Base-by-base conservation (phyloP, 208 protist species). In the Strigomonas culicis region DNA sequence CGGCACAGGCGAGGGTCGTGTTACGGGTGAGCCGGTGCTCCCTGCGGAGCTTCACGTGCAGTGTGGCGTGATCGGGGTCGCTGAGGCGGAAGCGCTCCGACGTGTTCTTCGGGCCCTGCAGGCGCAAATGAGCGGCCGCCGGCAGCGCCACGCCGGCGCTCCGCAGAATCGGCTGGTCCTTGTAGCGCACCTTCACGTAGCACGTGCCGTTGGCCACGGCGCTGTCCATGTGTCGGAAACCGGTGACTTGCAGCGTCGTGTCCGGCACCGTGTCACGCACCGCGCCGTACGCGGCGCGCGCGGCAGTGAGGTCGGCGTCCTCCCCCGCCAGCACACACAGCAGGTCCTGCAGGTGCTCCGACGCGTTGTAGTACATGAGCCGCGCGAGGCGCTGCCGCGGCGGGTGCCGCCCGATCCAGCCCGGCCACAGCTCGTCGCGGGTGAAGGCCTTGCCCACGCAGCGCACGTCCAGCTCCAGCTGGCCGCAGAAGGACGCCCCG, bases 281-380 rank as follows among this genome's bases (percentile, higher is more conserved):
- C n/a, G 59, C 43, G n/a, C 66, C 66, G 53, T 69, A 66, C 3
- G 30, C 2, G 27, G 65, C 22, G 7, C 27, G 22, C 10, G 76
- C 22, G 8, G 19, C 39, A 17, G 7, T 17, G 13, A 77, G 69
- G 11, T 61, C 17, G 1, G 55, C 59, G 2, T 51, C 63, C 27
- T 62, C 39, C 10, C 58, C 25, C 31, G 52, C 69, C 41, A 86
- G 72, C n/a, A 82, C 22, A 47, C 63, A 69, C 22, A 70, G 59
- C 31, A 66, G 49, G 27, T 60, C 63, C 34, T 87, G 81, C 22
- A 87, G 57, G 36, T 72, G 13, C 51, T 70, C 24, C 19, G 81
- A 70, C 19, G 50, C 73, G 34, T 68, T 55, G 1, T 49, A 57
- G 41, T 79, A 77, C 24, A 83, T 58, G 1, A 83, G 24, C 11